These are phyloP conservation scores for Cenchrus fungigraminus DNA, from an alignment of 176 grass and related monocot species.

Conservation along the genomic window DNA sequence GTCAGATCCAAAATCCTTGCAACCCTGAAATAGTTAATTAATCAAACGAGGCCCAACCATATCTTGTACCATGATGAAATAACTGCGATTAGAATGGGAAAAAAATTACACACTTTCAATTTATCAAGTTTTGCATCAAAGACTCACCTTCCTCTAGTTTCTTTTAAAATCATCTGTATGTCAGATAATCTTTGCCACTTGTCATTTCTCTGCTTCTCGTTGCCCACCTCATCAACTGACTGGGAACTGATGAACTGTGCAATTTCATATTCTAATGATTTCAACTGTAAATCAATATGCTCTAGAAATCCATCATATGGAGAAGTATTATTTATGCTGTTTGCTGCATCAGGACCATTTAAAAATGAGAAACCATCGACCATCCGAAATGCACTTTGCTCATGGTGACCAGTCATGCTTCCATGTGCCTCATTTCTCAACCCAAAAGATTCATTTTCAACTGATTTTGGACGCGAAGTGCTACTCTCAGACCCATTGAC, in stretches of 20 bases:
- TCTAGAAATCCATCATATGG: slow-evolving; percentile 58
- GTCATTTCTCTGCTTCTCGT: slow-evolving; percentile 34
- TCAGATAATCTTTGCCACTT: slow-evolving; percentile 58
- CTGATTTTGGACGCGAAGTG: slow-evolving; percentile 1
- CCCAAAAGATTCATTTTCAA: slow-evolving; percentile 23
- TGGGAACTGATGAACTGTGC: slow-evolving; percentile 62
- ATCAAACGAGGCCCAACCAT: slow-evolving; percentile 31
- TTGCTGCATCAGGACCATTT: slow-evolving; percentile 24
- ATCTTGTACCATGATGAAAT: slow-evolving; percentile 6
- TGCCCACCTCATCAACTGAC: slow-evolving; percentile 34
- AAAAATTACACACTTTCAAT: background rate
- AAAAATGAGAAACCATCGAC: slow-evolving; percentile 23
- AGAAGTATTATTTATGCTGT: slow-evolving; percentile 19
- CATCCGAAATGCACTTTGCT: slow-evolving; percentile 32
- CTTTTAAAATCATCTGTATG: slow-evolving; percentile 68
- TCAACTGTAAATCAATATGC: slow-evolving; percentile 66
- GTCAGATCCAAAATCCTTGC: slow-evolving; percentile 52
- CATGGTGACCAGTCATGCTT: background rate
- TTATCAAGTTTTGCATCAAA: background rate
- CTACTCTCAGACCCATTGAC: background rate
- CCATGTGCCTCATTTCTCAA: slow-evolving; percentile 7
- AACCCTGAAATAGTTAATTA: slow-evolving; percentile 61
- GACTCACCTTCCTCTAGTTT: slow-evolving; percentile 82
- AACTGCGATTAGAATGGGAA: background rate
- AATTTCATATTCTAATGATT: slow-evolving; percentile 65